A percentile compares a stretch with the other conserved stretches of the same genome.
These are phyloP conservation scores for Cucumis hystrix DNA, from an alignment of 306 rosid genomes.

Conservation along the genomic window DNA sequence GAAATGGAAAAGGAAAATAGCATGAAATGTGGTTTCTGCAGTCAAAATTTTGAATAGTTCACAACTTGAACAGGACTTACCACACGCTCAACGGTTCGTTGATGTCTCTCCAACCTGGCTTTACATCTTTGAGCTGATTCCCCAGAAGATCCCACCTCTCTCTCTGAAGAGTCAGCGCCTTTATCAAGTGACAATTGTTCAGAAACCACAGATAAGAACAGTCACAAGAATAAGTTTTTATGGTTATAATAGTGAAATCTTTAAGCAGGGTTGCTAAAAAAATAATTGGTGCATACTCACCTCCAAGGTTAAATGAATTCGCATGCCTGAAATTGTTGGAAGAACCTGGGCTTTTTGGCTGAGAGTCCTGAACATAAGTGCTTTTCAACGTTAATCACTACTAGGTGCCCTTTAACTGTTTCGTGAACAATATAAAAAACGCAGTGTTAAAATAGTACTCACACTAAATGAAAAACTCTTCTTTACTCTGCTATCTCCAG, in stretches of 20 bases:
- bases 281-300: conserved; percentile 23
- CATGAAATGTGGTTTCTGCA: conserved; percentile 18
- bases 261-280: not conserved
- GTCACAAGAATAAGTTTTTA: not conserved
- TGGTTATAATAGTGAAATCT: not conserved
- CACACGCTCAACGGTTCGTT: conserved; percentile 73
- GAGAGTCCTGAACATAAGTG: conserved; percentile 23
- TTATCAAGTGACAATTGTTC: conserved; percentile 11
- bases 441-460: conserved; percentile 2
- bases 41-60: not conserved
- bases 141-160: conserved; percentile 29
- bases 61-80: conserved; percentile 31
- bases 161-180: conserved; percentile 33
- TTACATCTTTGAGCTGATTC: conserved; percentile 73
- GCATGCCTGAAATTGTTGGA: conserved; percentile 27
- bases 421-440: not conserved
- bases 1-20: conserved; percentile 15
- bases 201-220: not conserved
- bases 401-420: not conserved
- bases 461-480: conserved; percentile 17
- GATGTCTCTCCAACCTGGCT: conserved; percentile 72
- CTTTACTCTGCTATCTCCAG: conserved; percentile 36
- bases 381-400: not conserved
- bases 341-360: conserved; percentile 19
- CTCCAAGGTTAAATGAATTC: conserved; percentile 48